Conservation (phyloP, 176 grass and related monocot genomes). For the Ensete glaucum region DNA sequence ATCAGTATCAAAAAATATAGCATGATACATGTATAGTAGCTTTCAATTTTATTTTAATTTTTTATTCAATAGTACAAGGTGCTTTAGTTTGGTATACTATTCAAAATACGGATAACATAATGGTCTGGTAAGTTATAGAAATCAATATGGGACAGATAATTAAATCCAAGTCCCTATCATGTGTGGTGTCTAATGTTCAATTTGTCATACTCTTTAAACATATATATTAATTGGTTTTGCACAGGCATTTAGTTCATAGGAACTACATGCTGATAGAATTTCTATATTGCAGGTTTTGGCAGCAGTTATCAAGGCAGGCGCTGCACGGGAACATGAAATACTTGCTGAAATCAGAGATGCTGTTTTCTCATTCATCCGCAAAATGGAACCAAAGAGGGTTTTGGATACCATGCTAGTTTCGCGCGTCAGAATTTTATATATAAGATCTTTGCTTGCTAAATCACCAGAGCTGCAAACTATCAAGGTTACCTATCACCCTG, state of each 20-base stretch:
- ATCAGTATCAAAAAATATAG: no score
- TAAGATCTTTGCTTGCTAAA: slow-evolving; percentile 91
- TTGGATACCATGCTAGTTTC: slow-evolving; percentile 99
- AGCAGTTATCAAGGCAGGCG: slow-evolving; percentile 95
- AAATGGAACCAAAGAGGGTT: slow-evolving; percentile 96
- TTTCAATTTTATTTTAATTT: no score
- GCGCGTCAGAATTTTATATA: slow-evolving; percentile 95
- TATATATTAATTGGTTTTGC: neutral
- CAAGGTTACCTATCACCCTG: slow-evolving; percentile 37
- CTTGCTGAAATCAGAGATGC: slow-evolving; percentile 95
- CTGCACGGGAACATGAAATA: slow-evolving; percentile 98
- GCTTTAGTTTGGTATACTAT: no score
- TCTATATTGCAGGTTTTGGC: slow-evolving; percentile 65
- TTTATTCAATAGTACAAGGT: no score
- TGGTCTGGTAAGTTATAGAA: no score
- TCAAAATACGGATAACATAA: no score
- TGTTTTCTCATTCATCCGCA: slow-evolving; percentile 91
- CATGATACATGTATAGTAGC: no score
- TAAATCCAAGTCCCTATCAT: no score
- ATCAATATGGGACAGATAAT: no score
- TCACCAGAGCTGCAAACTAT: slow-evolving; percentile 98
- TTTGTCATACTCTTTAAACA: neutral
- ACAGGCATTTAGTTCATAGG: neutral
- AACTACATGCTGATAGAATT: neutral
- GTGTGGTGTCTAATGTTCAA: neutral